phyloP scores from a whole-genome alignment of 768 basidiomycete genomes.

The Pseudohyphozyma bogoriensis region DNA sequence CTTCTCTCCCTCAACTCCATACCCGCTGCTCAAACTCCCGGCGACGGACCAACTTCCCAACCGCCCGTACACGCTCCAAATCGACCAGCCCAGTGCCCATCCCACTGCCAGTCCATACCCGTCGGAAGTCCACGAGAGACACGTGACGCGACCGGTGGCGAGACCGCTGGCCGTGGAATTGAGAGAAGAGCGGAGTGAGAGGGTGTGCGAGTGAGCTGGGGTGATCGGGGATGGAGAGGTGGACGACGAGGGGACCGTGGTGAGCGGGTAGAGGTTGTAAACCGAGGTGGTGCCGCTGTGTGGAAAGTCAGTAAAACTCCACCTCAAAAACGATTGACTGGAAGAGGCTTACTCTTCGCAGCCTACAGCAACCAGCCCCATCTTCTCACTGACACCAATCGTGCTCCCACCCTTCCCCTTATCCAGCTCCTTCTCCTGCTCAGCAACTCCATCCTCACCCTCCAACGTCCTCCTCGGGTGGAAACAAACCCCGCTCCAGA shows the following conservation, averaged over 20 bases:
- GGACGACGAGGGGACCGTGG: not conserved
- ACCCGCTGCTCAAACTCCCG: conserved; percentile 42
- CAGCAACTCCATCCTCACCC: not conserved
- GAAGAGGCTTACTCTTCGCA: conserved; percentile 20
- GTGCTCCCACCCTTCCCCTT: conserved; percentile 13
- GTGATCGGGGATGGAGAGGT: not conserved
- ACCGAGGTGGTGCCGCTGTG: conserved; percentile 20
- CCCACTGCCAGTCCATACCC: conserved; percentile 90
- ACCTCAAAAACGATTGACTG: not conserved
- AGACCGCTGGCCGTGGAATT: conserved; percentile 26
- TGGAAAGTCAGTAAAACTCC: not conserved
- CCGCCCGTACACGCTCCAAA: conserved; percentile 80
- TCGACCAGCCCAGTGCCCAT: conserved; percentile 79
- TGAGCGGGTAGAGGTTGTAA: conserved; percentile 6
- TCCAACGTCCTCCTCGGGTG: not conserved
- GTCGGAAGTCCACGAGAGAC: conserved; percentile 54
- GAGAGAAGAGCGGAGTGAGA: conserved; percentile 26
- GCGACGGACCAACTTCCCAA: conserved; percentile 71
- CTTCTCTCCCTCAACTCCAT: conserved; percentile 21
- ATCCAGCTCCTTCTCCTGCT: conserved; percentile 18
- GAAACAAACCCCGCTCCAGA: conserved; percentile 21
- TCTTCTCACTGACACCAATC: conserved; percentile 1
- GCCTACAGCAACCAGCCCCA: conserved; percentile 20
- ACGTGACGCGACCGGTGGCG: conserved; percentile 14
- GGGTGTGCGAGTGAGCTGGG: conserved; percentile 25